Evolutionary conservation across 306 rosid genomes (phyloP), one percentile per base, ranked within the genome.

Genomic region (Macrotyloma uniflorum): DNA sequence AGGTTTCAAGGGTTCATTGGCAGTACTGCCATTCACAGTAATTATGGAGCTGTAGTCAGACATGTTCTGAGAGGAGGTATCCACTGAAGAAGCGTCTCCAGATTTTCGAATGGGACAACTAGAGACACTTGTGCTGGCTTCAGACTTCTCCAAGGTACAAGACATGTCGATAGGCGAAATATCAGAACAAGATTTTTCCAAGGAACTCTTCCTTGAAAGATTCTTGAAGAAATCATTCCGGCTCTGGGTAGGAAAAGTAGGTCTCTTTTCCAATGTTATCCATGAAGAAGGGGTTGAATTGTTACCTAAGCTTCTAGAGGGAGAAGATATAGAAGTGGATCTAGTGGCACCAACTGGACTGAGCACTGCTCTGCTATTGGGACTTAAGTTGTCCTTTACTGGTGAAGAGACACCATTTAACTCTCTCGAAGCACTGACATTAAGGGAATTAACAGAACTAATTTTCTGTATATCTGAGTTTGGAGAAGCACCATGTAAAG

Each of bases 171-270:
- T 36, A 9, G 65, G 35, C 57, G 24, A 23, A 53, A 43, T 19
- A 33, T 83, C 80, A 65, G 79, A 72, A 55, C 40, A 4, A 70
- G 46, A 45, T n/a, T 65, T 72, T 38, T 51, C 71, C 9, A 43
- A 45, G 49, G 79, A 63, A 67, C 81, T 75, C 71, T 84, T 84
- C 45, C 35, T 79, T 10, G 84, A 79, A 32, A 80, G 76, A 70
- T 55, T 84, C 80, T 70, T 80, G 8, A 84, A 77, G 74, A 84
- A 84, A 62, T 76, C 84, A 46, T 57, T 79, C 69, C 82, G 72
- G 74, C 87, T 84, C 71, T 84, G 75, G 55, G 70, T 68, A 70
- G 67, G 87, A 84, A 78, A 67, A 47, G 62, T 50, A 23, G 87
- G 58, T 43, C 43, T 80, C 66, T 75, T 84, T 54, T 80, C 87